Percentiles rank a stretch among this genome's conserved stretches.
phyloP scores from a whole-genome alignment of 345 rosid genomes.

The Boechera divaricarpa region DNA sequence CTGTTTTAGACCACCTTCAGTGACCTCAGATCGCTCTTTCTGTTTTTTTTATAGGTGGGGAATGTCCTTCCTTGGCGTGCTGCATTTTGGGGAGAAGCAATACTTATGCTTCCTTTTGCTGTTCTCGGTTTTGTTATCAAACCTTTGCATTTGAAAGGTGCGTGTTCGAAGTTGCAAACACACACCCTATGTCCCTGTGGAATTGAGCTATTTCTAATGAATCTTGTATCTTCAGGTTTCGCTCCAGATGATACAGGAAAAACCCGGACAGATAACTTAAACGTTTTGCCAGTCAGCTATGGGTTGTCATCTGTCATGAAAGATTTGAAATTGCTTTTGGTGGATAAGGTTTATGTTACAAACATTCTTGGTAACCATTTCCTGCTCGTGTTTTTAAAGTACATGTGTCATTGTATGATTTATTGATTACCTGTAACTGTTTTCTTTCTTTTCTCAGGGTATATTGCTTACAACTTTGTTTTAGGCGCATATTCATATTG shows the following conservation, averaged over 20 bases:
- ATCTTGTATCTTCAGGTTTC: slow-evolving; percentile 65
- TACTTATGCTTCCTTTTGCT: slow-evolving; percentile 90
- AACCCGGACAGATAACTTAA: slow-evolving; percentile 38
- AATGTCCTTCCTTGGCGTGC: slow-evolving; percentile 71
- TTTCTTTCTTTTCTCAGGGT: slow-evolving; percentile 57
- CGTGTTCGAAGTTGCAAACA: slow-evolving; percentile 19
- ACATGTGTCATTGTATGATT: slow-evolving; percentile 3
- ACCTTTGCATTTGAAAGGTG: slow-evolving; percentile 93
- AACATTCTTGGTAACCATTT: slow-evolving; percentile 72
- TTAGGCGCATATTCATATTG: slow-evolving; percentile 96
- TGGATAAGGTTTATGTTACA: slow-evolving; percentile 68
- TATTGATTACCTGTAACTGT: slow-evolving; percentile 52
- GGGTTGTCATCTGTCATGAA: slow-evolving; percentile 62
- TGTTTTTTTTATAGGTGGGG: slow-evolving; percentile 64
- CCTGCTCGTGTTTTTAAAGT: slow-evolving; percentile 2
- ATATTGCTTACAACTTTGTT: slow-evolving; percentile 86
- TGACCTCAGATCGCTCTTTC: not conserved
- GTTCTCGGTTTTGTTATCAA: slow-evolving; percentile 77
- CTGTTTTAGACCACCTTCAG: slow-evolving; percentile 1
- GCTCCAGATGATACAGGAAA: slow-evolving; percentile 54
- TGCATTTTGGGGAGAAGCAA: slow-evolving; percentile 93
- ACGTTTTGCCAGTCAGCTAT: slow-evolving; percentile 36
- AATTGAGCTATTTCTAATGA: slow-evolving; percentile 35
- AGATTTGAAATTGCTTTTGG: slow-evolving; percentile 70
- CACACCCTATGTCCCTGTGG: slow-evolving; percentile 12